Conservation (phyloP, 1,284 basidiomycete species). For the Golubevia pallescens region DNA sequence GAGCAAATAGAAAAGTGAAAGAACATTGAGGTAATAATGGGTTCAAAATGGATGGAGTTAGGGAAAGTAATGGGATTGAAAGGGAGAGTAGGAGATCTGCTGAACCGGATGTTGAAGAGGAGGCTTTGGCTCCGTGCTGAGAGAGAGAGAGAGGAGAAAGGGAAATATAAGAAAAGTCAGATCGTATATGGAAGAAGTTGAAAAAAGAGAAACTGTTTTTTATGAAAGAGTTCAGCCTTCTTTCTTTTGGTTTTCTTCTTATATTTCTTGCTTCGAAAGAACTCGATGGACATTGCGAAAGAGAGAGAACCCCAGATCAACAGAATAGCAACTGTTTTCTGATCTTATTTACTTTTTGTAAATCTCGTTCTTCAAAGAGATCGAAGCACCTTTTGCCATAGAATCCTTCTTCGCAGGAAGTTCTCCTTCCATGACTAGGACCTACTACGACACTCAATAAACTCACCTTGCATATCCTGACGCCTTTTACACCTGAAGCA, state of each 20-base stretch:
- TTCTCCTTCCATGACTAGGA: too few species aligned
- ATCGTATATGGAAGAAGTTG: neutral
- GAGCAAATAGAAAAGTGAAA: conserved; percentile 91
- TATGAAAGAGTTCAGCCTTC: neutral
- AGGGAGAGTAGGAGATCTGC: conserved; percentile 89
- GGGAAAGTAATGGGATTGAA: conserved; percentile 76
- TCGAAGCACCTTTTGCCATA: too few species aligned
- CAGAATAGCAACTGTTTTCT: too few species aligned
- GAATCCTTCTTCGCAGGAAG: too few species aligned
- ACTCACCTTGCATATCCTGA: conserved; percentile 90
- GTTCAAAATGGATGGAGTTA: conserved; percentile 68
- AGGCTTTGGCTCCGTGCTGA: conserved; percentile 90
- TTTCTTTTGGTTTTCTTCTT: too few species aligned
- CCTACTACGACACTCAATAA: too few species aligned
- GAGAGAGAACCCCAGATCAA: too few species aligned
- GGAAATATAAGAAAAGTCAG: neutral
- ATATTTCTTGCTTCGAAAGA: too few species aligned
- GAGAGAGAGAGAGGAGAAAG: neutral
- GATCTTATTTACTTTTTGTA: too few species aligned
- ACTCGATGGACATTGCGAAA: too few species aligned
- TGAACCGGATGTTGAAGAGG: conserved; percentile 91
- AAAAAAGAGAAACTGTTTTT: too few species aligned
- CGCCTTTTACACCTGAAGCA: conserved; percentile 85
- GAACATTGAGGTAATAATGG: conserved; percentile 66
- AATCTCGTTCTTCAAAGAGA: too few species aligned